Evolutionary conservation across 257 asterid species (phyloP), one percentile per base, ranked within the genome.

Genomic region (Striga asiatica): DNA sequence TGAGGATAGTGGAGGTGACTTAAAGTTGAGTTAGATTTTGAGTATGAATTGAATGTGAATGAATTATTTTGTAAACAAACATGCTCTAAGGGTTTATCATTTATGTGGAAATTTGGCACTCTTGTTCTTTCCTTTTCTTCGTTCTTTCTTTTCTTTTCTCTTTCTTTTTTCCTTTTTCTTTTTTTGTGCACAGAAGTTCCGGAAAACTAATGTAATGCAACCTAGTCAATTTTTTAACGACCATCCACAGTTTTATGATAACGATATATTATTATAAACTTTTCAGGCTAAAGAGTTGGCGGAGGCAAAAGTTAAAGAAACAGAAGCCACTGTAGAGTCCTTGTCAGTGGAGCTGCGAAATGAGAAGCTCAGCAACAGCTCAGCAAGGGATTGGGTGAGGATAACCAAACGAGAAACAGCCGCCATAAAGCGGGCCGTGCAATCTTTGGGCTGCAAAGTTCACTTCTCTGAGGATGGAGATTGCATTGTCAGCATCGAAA

Each of bases 401-500:
- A 75, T 58, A 61, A 77, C 93, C 74, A 80, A 65, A 51, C 82
- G 74, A 77, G 98, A 92, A 71, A 67, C 71, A 54, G 56, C 78
- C 6, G 80, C 91, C 32, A 82, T 88, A 71, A 87, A 72, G 71
- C 85, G 97, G 20, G 98, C 95, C 24, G 49, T 92, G 31, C 85
- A 92, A 61, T 79, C 97, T 35, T 82, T 92, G 35, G 98, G 98
- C 22, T 82, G 89, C 49, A 79, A 77, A 68, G 91, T 92, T 32
- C 65, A 76, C 53, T 77, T 82, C 67, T 80, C 95, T 5, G 93
- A 68, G 62, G 93, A 82, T 32, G 88, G 94, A 50, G 94, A 92
- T 65, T 76, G 89, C 69, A 63, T 65, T 45, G 95, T 82, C 22
- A 76, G 76, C 69, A 82, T 92, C 8, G 95, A 88, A 63, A 78